Evolutionary conservation across 768 basidiomycete species (phyloP), one percentile per base, ranked within the genome.

Genomic region (Chlorophyllum brunneum): DNA sequence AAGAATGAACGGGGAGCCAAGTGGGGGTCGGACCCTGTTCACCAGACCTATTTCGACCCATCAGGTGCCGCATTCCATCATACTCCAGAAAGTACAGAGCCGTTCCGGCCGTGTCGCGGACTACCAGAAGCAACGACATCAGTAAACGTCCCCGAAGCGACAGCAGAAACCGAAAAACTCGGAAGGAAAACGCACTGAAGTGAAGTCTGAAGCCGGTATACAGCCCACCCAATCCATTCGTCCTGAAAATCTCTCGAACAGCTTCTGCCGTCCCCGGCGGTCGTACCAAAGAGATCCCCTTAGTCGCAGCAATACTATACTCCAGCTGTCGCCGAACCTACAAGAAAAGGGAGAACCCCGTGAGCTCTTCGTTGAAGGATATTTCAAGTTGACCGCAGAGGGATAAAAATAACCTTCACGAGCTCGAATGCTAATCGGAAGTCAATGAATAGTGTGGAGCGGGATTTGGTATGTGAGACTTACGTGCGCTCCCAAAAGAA

Each of bases 81-180:
- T 98, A 97, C 64, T 95, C 92, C 30, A 92, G 78, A 66, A 98
- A 98, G 66, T 98, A 98, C 16, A 97, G 73, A 4, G 86, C 88
- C 10, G 95, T 95, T 42, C 93, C 94, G 40, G 80, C 67, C 23
- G 92, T 95, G 66, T 98, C 94, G 52, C 94, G 86, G 47, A 92
- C 89, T 92, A 61, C 30, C n/a, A n/a, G 16, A 5, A 56, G 45
- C 8, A 48, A 15, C 27, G 36, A 36, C 23, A 4, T 49, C 43
- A 51, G n/a, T 42, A 16, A 37, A 34, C 49, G 9, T 31, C n/a
- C n/a, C n/a, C n/a, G n/a, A 39, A 45, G 26, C 29, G 29, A 31
- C 15, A 31, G 22, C 16, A 57, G 55, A 38, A 40, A 11, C 33
- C 27, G 31, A 29, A 43, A 8, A 50, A n/a, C 13, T 53, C 37